phyloP scores from a whole-genome alignment of 352 stramenopile genomes.

The Peronosclerospora sorghi region DNA sequence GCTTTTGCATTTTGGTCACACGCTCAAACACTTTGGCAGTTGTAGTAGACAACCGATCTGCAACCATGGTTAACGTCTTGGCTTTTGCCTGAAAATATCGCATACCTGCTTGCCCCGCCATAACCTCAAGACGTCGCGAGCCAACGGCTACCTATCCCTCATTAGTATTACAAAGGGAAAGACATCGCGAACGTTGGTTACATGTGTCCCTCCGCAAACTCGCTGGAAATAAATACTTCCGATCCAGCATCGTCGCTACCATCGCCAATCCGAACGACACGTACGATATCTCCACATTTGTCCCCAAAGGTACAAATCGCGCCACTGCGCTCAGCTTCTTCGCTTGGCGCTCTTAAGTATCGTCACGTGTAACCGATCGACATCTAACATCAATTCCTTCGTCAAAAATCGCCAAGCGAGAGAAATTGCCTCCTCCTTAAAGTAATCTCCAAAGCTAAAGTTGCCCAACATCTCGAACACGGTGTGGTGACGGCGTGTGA shows the following conservation, averaged over 20 bases:
- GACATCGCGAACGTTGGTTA: no score
- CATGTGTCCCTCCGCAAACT: slow-evolving; percentile 78
- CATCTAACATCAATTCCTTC: slow-evolving; percentile 62
- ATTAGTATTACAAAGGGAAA: slow-evolving; percentile 68
- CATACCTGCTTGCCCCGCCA: slow-evolving; percentile 38
- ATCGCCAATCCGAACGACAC: slow-evolving; percentile 51
- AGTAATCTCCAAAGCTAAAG: slow-evolving; percentile 97
- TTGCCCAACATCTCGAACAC: slow-evolving; percentile 99
- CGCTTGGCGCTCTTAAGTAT: slow-evolving; percentile 51
- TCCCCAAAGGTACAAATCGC: slow-evolving; percentile 47
- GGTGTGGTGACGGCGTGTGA: slow-evolving; percentile 96
- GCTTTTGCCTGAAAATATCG: slow-evolving; percentile 54
- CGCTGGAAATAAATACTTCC: slow-evolving; percentile 21
- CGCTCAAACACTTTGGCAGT: slow-evolving; percentile 49
- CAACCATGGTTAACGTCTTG: slow-evolving; percentile 30
- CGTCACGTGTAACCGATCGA: slow-evolving; percentile 52
- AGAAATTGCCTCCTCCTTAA: slow-evolving; percentile 96
- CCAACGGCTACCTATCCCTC: slow-evolving; percentile 69
- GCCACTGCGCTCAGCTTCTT: slow-evolving; percentile 43
- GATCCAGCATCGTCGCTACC: not conserved
- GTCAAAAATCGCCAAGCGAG: slow-evolving; percentile 92
- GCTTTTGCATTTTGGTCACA: slow-evolving; percentile 59
- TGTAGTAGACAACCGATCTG: slow-evolving; percentile 46
- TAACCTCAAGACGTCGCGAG: slow-evolving; percentile 60
- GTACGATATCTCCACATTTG: slow-evolving; percentile 72